Evolutionary conservation across 306 rosid species (phyloP).

Genomic region (Hippophae gyantsensis): DNA sequence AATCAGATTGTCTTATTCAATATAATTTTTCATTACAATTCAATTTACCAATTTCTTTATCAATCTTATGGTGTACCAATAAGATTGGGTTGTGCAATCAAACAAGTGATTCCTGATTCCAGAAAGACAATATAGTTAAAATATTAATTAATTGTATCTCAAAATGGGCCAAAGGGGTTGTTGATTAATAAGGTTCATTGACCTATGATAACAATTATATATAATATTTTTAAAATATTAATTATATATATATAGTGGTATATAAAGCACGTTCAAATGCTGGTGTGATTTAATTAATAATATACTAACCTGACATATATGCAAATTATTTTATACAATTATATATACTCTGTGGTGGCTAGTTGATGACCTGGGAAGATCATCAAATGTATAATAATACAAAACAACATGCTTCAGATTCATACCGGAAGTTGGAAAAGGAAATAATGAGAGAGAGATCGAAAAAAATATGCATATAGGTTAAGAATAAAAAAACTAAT

Average conservation of each 20-base stretch:
- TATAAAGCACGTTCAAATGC: slow-evolving; percentile 1
- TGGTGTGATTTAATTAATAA: slow-evolving; percentile 4
- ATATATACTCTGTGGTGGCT: slow-evolving; percentile 17
- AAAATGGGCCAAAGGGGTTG: background rate
- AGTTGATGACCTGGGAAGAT: slow-evolving; percentile 2
- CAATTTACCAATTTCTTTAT: too few relatives aligned
- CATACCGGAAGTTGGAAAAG: background rate
- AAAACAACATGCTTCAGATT: slow-evolving; percentile 8
- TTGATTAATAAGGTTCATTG: slow-evolving; percentile 6
- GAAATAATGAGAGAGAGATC: too few relatives aligned
- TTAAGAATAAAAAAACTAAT: too few relatives aligned
- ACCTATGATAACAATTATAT: slow-evolving; percentile 12
- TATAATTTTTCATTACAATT: too few relatives aligned
- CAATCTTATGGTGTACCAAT: background rate
- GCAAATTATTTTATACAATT: too few relatives aligned
- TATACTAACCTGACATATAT: slow-evolving; percentile 27
- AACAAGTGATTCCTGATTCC: slow-evolving; percentile 18
- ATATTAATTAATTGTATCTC: background rate
- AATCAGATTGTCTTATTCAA: too few relatives aligned
- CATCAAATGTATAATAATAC: too few relatives aligned
- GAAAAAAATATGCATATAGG: too few relatives aligned
- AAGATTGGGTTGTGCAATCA: slow-evolving; percentile 14
- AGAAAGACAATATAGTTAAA: slow-evolving; percentile 19
- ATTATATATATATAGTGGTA: background rate
- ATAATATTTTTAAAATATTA: background rate